Evolutionary conservation across 1,139 yeast species (phyloP).

Genomic region (Taphrina wiesneri): DNA sequence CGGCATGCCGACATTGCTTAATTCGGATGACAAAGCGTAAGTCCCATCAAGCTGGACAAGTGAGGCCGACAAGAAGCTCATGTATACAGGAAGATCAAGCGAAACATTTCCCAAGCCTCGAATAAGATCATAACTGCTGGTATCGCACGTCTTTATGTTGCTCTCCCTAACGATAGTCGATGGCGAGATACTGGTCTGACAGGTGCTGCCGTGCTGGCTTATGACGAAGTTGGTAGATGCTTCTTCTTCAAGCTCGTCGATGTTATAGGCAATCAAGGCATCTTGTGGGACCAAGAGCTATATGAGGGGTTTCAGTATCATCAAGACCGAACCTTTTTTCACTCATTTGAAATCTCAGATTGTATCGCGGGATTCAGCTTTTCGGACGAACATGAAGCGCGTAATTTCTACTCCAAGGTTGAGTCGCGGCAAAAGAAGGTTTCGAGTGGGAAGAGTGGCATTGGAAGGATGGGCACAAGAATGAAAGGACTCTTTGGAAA

Average conservation of each 20-base stretch:
- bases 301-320: conserved; percentile 83
- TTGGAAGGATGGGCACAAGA: conserved; percentile 25
- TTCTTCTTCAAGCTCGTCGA: conserved; percentile 88
- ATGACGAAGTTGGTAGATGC: conserved; percentile 91
- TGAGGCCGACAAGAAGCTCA: not conserved
- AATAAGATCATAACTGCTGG: conserved; percentile 90
- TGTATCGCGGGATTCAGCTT: conserved; percentile 86
- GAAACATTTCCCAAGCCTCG: conserved; percentile 83
- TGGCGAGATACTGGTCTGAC: conserved; percentile 89
- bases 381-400: conserved; percentile 85
- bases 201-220: conserved; percentile 85
- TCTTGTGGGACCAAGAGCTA: conserved; percentile 94
- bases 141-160: conserved; percentile 83
- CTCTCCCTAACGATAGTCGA: conserved; percentile 75
- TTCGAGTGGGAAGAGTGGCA: conserved; percentile 8
- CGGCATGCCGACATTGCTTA: conserved; percentile 17
- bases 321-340: conserved; percentile 93
- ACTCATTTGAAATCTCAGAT: conserved; percentile 88
- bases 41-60: not conserved
- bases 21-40: conserved; percentile 20
- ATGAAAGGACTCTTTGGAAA: conserved; percentile 29
- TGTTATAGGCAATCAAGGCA: conserved; percentile 75
- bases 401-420: conserved; percentile 50
- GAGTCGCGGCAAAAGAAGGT: conserved; percentile 24
- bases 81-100: conserved; percentile 54